Evolutionary conservation across 345 rosid genomes (phyloP), one percentile per base, ranked within the genome.

Genomic region (Geranium brycei): DNA sequence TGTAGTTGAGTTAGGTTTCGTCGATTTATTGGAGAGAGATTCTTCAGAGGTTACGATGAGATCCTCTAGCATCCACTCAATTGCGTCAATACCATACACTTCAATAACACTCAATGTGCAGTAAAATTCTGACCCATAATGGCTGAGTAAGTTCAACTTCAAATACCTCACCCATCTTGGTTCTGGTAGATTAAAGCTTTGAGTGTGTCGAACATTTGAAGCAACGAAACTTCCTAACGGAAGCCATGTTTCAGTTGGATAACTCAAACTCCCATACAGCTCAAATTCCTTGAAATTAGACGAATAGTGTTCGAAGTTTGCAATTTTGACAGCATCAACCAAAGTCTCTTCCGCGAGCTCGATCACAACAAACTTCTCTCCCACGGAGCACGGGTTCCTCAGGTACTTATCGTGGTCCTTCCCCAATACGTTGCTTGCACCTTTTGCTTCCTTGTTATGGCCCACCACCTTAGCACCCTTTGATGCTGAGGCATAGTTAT

Each of bases 91-190:
- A 30, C 96, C 98, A 59, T 80, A 82, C 5, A 92, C 96, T 80
- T 89, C 96, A 11, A 89, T 72, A 58, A 79, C 83, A 62, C 95
- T 89, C 68, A 92, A 62, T 0, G 95, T 92, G 81, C 98, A 92
- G 76, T 92, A 92, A 83, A 85, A 86, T 79, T 86, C 93, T 13
- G 93, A 85, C 1, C 98, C 96, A n/a, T 92, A 87, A 75, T 92
- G 98, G 66, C 91, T 85, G 10, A 80, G 72, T 68, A 89, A 73
- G 58, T 78, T 82, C 56, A 92, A 65, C 73, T 83, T 89, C 75
- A 92, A 76, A 75, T 92, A 92, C 76, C 98, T 84, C 66, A 83
- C 78, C 95, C 96, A 92, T 76, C 89, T 92, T 35, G 98, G 91
- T 71, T 89, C 93, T 0, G 77, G 76, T 60, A 92, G 81, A 71